These are phyloP conservation scores for Arthrobotrys iridis DNA, from an alignment of 2,329 filamentous ascomycete species.

Conservation along the genomic window DNA sequence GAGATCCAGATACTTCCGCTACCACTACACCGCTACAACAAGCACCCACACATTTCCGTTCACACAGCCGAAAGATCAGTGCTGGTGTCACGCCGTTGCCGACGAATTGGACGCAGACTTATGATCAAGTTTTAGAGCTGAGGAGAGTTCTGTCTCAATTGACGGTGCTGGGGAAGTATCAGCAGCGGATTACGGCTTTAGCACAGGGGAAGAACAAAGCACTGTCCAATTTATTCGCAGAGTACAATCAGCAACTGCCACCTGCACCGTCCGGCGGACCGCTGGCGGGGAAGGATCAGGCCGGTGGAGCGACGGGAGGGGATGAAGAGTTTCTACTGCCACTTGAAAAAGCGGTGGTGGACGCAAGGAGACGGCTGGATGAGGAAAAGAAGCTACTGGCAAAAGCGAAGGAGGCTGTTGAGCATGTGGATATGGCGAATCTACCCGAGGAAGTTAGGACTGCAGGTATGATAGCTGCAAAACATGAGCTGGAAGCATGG, in stretches of 20 bases:
- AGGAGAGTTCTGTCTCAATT: constrained; percentile 41
- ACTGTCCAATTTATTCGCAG: constrained; percentile 13
- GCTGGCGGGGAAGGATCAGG: constrained; percentile 17
- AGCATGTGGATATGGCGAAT: constrained; percentile 12
- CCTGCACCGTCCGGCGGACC: constrained; percentile 29
- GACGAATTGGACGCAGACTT: constrained; percentile 28
- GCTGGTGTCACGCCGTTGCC: not conserved
- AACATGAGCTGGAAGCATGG: constrained; percentile 46
- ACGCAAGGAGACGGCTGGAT: constrained; percentile 59
- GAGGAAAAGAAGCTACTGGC: constrained; percentile 35
- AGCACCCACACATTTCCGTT: not conserved
- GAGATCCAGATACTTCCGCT: not conserved
- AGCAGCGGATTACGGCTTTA: constrained; percentile 38
- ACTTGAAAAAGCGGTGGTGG: constrained; percentile 48
- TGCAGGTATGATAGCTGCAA: constrained; percentile 39
- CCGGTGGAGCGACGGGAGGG: not conserved
- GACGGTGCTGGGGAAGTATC: constrained; percentile 43
- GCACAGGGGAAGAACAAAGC: constrained; percentile 16
- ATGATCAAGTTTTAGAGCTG: constrained; percentile 46
- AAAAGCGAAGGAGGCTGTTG: constrained; percentile 12
- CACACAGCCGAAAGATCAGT: constrained; percentile 12
- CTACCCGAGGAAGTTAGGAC: constrained; percentile 38
- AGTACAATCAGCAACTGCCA: constrained; percentile 27
- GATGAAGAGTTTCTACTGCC: constrained; percentile 45
- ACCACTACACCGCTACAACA: not conserved